These are phyloP conservation scores for Striga asiatica DNA, from an alignment of 257 asterid species.

Conservation along the genomic window DNA sequence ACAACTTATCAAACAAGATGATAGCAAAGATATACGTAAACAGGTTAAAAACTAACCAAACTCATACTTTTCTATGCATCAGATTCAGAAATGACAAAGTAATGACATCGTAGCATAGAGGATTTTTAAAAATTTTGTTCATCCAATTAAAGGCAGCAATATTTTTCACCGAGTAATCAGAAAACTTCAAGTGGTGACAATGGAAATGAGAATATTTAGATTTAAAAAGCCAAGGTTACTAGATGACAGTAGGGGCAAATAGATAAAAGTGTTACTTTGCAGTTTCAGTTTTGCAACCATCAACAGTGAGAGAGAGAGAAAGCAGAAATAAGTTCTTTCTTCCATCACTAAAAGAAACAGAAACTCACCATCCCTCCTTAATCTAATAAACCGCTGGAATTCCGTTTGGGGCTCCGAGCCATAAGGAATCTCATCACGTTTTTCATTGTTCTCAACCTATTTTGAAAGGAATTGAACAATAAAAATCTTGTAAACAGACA, in stretches of 20 bases:
- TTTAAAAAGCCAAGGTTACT: background rate
- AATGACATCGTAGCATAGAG: too few relatives aligned
- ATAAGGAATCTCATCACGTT: slow-evolving; percentile 50
- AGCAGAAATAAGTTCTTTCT: too few relatives aligned
- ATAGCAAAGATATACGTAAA: too few relatives aligned
- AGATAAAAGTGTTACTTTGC: background rate
- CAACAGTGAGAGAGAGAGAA: too few relatives aligned
- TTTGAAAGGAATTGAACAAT: background rate
- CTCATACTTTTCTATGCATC: too few relatives aligned
- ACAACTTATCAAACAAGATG: background rate
- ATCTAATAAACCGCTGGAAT: slow-evolving; percentile 61
- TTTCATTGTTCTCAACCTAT: slow-evolving; percentile 58
- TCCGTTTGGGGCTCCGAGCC: slow-evolving; percentile 26
- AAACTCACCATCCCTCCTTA: slow-evolving; percentile 43
- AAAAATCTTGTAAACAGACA: background rate
- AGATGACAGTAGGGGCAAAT: background rate
- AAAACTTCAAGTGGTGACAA: too few relatives aligned
- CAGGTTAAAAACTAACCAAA: too few relatives aligned
- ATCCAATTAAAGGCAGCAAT: too few relatives aligned
- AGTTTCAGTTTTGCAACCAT: background rate
- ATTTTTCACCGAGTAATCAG: too few relatives aligned
- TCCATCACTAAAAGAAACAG: background rate
- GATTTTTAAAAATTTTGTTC: too few relatives aligned
- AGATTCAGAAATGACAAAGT: too few relatives aligned
- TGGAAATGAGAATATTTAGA: too few relatives aligned